Percentiles rank a stretch among this genome's conserved stretches.
Conservation (phyloP, 2,329 filamentous ascomycete species). For the Cercospora citrullina region DNA sequence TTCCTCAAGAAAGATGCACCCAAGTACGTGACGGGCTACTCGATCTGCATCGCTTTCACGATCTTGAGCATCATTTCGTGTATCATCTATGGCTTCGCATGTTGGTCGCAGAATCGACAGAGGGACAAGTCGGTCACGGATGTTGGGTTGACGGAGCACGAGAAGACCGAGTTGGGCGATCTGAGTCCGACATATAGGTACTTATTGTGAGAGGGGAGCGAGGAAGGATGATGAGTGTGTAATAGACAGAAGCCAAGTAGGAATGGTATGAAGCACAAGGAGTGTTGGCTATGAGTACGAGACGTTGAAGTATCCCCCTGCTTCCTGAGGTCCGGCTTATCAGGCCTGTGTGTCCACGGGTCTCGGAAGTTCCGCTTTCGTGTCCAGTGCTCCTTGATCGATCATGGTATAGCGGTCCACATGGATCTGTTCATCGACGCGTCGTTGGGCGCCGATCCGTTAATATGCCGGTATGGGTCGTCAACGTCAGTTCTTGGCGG, state of each 20-base stretch:
- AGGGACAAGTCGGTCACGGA: conserved; percentile 53
- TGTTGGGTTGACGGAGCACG: conserved; percentile 58
- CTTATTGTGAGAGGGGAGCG: conserved; percentile 46
- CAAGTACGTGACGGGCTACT: conserved; percentile 69
- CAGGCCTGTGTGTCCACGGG: background rate
- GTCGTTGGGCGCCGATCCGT: background rate
- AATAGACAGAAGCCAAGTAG: background rate
- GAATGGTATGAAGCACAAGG: background rate
- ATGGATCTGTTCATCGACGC: background rate
- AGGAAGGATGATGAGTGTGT: background rate
- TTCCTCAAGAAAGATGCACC: conserved; percentile 63
- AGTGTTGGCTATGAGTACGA: background rate
- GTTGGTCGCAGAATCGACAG: conserved; percentile 61
- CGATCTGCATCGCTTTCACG: conserved; percentile 73
- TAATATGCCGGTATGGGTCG: background rate
- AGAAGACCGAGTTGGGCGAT: conserved; percentile 63
- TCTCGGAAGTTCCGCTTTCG: background rate
- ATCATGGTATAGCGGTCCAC: background rate
- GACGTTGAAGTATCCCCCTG: background rate
- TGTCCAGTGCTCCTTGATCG: background rate
- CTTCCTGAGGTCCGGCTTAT: background rate
- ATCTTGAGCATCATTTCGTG: conserved; percentile 65
- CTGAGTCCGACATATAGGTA: conserved; percentile 62
- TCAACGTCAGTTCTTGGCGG: background rate
- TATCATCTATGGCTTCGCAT: conserved; percentile 59